phyloP scores from a whole-genome alignment of 805 yeast genomes.

The Monosporozyma aerobia region DNA sequence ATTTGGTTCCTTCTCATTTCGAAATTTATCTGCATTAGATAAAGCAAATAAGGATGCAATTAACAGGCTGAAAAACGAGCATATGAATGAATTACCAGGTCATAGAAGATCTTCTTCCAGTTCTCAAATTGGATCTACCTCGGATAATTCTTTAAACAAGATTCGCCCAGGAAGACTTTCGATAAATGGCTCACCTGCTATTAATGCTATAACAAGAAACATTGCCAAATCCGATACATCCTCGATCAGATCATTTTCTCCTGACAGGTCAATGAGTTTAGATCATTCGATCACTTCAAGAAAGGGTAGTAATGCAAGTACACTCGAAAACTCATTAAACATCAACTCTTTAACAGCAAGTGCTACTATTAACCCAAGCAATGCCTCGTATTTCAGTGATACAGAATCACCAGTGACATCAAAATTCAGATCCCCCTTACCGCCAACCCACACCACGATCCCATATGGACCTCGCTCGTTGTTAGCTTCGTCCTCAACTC shows the following conservation, averaged over 20 bases:
- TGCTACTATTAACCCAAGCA: background rate
- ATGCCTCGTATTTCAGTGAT: constrained; percentile 12
- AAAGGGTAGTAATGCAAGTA: constrained; percentile 15
- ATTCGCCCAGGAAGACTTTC: constrained; percentile 11
- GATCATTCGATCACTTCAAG: constrained; percentile 15
- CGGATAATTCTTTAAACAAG: constrained; percentile 20
- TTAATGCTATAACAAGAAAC: constrained; percentile 8
- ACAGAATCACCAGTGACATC: constrained; percentile 15
- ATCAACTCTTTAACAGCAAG: background rate
- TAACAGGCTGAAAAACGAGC: constrained; percentile 77
- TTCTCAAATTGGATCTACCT: constrained; percentile 31
- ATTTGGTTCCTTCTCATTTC: constrained; percentile 87
- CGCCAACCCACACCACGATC: constrained; percentile 14
- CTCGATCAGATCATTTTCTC: constrained; percentile 21
- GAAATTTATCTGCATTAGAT: constrained; percentile 83
- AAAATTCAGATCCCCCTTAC: constrained; percentile 23
- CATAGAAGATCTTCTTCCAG: constrained; percentile 29
- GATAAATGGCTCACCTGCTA: constrained; percentile 14
- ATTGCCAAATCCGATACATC: constrained; percentile 20
- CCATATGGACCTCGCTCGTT: background rate
- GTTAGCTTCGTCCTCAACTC: constrained; percentile 25
- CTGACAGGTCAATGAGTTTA: constrained; percentile 17
- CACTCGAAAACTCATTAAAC: constrained; percentile 4
- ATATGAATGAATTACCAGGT: constrained; percentile 33
- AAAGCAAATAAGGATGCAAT: constrained; percentile 91